phyloP scores from a whole-genome alignment of 2,329 filamentous ascomycete genomes.

The Trichoderma afroharzianum region DNA sequence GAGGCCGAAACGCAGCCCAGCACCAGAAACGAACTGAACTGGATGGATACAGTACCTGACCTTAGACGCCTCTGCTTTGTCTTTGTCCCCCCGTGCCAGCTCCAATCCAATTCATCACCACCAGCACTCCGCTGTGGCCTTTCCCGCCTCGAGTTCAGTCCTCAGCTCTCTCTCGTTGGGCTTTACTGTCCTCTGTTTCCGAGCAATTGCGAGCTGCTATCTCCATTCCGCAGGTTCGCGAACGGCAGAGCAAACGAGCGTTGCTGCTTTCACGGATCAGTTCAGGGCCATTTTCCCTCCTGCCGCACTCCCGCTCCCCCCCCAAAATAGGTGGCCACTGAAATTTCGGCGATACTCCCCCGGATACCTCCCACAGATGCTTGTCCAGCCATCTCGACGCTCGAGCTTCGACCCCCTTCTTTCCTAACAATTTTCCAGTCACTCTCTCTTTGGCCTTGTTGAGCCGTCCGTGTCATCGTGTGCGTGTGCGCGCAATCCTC shows the following conservation, averaged over 20 bases:
- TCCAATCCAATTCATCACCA: neutral
- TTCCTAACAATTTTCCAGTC: constrained; percentile 25
- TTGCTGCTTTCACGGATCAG: neutral
- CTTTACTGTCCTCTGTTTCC: neutral
- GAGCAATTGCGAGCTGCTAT: constrained; percentile 5
- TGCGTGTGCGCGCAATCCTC: constrained; percentile 11
- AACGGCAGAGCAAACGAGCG: neutral
- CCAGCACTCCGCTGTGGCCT: constrained; percentile 10
- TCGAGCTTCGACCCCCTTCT: constrained; percentile 34
- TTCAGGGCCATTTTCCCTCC: neutral
- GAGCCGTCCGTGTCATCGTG: constrained; percentile 19
- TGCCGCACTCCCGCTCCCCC: constrained; percentile 8
- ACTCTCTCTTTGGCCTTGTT: constrained; percentile 24
- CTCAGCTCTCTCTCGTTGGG: neutral
- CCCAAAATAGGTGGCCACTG: constrained; percentile 38
- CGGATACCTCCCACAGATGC: constrained; percentile 36
- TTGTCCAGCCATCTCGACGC: constrained; percentile 43
- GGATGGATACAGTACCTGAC: no score
- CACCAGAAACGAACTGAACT: neutral
- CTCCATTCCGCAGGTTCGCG: constrained; percentile 8
- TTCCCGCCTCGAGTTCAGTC: neutral
- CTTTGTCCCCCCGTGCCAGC: neutral
- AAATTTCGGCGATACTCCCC: constrained; percentile 29
- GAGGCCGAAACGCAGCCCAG: constrained; percentile 18
- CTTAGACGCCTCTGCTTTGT: no score